Evolutionary conservation across 805 yeast genomes (phyloP), one percentile per base, ranked within the genome.

Genomic region (Zygotorulaspora chibaensis): DNA sequence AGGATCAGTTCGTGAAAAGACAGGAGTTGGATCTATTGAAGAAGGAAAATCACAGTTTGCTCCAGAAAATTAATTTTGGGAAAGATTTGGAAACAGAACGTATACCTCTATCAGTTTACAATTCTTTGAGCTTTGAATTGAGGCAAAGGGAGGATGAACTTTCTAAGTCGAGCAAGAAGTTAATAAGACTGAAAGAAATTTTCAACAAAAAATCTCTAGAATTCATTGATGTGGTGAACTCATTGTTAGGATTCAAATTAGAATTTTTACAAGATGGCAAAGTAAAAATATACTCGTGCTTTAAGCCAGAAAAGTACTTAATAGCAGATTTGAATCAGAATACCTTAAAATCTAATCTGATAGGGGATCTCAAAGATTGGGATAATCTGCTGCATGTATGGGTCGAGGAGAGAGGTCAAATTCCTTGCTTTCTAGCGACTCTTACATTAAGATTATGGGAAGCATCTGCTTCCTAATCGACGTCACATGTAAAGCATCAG

Each of bases 361-460:
- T 57, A 9, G 51, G 54, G 3, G 66, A 59, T 25, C 40, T 61
- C 7, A 56, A 56, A 9, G 69, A 69, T 46, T 67, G 71, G 65
- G 76, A 77, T 48, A 74, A 77, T 38, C 69, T 87, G 47, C 73
- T 84, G 12, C 65, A 74, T 8, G 75, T 76, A 47, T 87, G 93
- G 89, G 77, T 85, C 2, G 70, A 72, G 35, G 84, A 84, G 35
- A 77, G 80, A 52, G 76, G 75, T 25, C 87, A 85, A 53, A 77
- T 87, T 12, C 85, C 93, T 0, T 84, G 95, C 52, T 83, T 88
- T 53, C 67, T 88, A 44, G 81, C 90, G 47, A 87, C 90, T 1
- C 66, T 88, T 50, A 85, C 80, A 35, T 67, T 88, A 43, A 83
- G 78, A 58, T 62, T 87, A 12, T 82, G 77, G 66, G 84, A 83